Percentiles rank a stretch among this genome's conserved stretches.
These are phyloP conservation scores for Leishmania mexicana DNA, from an alignment of 208 protist genomes.

Conservation along the genomic window DNA sequence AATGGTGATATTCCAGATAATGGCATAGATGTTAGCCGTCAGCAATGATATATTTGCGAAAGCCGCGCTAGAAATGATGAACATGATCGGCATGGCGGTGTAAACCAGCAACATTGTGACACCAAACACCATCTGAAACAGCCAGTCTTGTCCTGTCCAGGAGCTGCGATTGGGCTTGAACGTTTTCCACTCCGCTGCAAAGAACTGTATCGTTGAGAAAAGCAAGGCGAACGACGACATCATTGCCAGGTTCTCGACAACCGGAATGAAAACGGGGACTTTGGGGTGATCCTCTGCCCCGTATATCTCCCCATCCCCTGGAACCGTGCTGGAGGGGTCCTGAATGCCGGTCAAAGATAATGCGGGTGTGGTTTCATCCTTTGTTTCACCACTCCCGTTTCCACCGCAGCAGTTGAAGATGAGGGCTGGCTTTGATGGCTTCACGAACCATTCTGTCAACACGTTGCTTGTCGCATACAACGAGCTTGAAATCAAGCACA, in stretches of 20 bases:
- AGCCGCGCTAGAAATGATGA: slow-evolving; percentile 70
- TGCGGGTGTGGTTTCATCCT: neutral
- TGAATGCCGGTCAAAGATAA: neutral
- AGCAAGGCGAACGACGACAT: slow-evolving; percentile 78
- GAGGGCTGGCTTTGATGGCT: slow-evolving; percentile 42
- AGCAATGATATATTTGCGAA: slow-evolving; percentile 88
- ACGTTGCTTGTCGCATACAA: slow-evolving; percentile 94
- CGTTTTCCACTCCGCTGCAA: slow-evolving; percentile 70
- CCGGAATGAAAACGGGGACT: slow-evolving; percentile 71
- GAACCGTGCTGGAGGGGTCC: neutral
- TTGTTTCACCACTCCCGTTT: neutral
- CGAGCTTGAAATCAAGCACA: slow-evolving; percentile 74
- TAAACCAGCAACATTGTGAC: slow-evolving; percentile 85
- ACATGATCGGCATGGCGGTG: slow-evolving; percentile 73
- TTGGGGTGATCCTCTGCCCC: slow-evolving; percentile 24
- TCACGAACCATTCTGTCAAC: slow-evolving; percentile 89
- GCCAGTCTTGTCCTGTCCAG: slow-evolving; percentile 69
- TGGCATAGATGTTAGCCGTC: slow-evolving; percentile 69
- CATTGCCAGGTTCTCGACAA: slow-evolving; percentile 74
- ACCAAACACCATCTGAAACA: slow-evolving; percentile 83
- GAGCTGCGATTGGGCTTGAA: slow-evolving; percentile 43
- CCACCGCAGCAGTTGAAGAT: slow-evolving; percentile 20
- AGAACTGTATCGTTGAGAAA: slow-evolving; percentile 81
- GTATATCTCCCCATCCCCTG: slow-evolving; percentile 2
- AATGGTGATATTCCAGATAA: slow-evolving; percentile 86